Evolutionary conservation across 108 stramenopile species (phyloP).

Genomic region (Cylindrotheca fusiformis): DNA sequence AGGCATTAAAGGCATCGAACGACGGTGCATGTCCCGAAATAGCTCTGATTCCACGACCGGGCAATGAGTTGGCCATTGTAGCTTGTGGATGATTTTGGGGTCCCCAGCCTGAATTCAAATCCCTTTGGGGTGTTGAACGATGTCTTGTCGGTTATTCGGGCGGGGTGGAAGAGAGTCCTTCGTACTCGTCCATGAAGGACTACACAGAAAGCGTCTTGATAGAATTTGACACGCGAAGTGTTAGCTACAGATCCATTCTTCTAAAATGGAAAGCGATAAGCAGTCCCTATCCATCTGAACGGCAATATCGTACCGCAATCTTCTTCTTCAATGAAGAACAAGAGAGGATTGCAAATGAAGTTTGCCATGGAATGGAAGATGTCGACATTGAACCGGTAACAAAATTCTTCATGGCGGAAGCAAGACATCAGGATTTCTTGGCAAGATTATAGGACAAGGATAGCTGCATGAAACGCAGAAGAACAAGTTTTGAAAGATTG

Average conservation of each 20-base stretch:
- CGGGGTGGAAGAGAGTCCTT: conserved; percentile 45
- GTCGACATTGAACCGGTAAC: conserved; percentile 54
- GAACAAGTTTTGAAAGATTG: too few species aligned
- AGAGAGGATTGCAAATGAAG: conserved; percentile 26
- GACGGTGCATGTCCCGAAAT: conserved; percentile 31
- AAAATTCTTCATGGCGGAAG: conserved; percentile 59
- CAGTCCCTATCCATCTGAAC: conserved; percentile 33
- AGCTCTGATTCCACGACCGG: conserved; percentile 13
- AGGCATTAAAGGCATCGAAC: too few species aligned
- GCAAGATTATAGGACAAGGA: conserved; percentile 20
- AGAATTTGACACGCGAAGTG: conserved; percentile 47
- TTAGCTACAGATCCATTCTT: conserved; percentile 54
- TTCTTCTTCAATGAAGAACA: conserved; percentile 47
- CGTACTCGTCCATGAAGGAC: conserved; percentile 59
- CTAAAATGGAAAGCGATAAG: conserved; percentile 49
- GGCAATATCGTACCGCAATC: conserved; percentile 64
- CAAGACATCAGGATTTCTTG: conserved; percentile 68
- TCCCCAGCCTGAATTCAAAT: conserved; percentile 53
- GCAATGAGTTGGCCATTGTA: conserved; percentile 51
- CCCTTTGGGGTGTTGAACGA: conserved; percentile 50
- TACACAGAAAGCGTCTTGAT: conserved; percentile 54
- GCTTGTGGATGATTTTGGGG: conserved; percentile 73
- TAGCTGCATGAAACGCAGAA: too few species aligned
- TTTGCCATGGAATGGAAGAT: conserved; percentile 37
- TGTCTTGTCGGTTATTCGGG: conserved; percentile 68